Evolutionary conservation across 1,139 yeast species (phyloP), one percentile per base, ranked within the genome.

Genomic region (Insectozyma bohioensis): DNA sequence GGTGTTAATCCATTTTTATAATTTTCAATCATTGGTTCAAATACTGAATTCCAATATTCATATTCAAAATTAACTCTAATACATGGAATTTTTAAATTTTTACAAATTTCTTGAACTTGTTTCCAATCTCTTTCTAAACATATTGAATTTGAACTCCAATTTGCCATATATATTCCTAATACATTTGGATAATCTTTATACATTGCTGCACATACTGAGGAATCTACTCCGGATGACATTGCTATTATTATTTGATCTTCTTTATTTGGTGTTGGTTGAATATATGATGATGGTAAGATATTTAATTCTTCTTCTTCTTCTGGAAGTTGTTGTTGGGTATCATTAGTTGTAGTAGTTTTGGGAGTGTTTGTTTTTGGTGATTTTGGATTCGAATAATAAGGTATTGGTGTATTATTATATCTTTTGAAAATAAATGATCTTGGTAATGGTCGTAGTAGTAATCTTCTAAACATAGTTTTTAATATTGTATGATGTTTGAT

Each of bases 221-320:
- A 88, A 56, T 92, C 98, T 0, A 92, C 97, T 0, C 99, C 99
- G 0, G 95, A 85, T 1, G 96, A 87, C 97, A 92, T 87, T 14
- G 97, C 96, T 2, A 92, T 76, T 21, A 85, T 65, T 14, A 92
- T 73, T 33, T 69, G 75, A 49, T 85, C 95, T 22, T 71, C 54
- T 4, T 46, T 46, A 1, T 42, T 39, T 0, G 94, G 92, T 18
- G 50, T 47, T 4, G 57, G 59, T 43, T 76, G 84, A 2, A 36
- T 29, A 33, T 58, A 53, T 12, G 26, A 33, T n/a, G 24, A 19
- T 5, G 35, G 23, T 9, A 40, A 28, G 2, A 15, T 12, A 22
- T 41, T 39, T 22, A 24, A 31, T 15, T 30, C 37, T 19, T 40
- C 40, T 14, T 9, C 14, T 4, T 20, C 6, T 4, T 14, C 6